Base-by-base conservation (phyloP, 2,329 filamentous ascomycete genomes). In the Neodidymelliopsis sp. region DNA sequence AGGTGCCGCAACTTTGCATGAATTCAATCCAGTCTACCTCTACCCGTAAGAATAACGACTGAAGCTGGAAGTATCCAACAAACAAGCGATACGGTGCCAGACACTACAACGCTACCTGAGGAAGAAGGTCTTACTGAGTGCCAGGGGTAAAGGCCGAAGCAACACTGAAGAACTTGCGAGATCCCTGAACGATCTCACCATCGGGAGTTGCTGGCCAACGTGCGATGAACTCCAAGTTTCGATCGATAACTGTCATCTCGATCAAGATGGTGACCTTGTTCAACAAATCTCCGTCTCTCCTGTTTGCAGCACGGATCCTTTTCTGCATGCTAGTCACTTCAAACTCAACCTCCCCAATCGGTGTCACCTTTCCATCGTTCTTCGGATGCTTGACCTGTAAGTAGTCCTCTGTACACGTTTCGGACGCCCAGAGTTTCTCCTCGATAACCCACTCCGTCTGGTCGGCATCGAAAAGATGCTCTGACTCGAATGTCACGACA, bases 191-290 rank as follows among this genome's bases (percentile, higher is more conserved):
- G n/a, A 52, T n/a, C 18, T 34, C 15, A 19, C 38, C 47, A 8
- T 44, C 37, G 3, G 22, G 15, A 2, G 33, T 25, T 11, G 49
- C 28, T 2, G 49, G 53, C 54, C 50, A 57, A 15, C 47, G 47
- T 2, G 57, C 56, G 8, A 33, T 37, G 35, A 61, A 61, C 35
- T 57, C 47, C 15, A 61, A 18, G 23, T 57, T 33, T 2, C 51
- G 44, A 29, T 55, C 58, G 23, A 59, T 54, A 5, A 61, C 46
- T 10, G 44, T 51, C 44, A 61, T 47, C 16, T 54, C 36, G 10
- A 61, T 44, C 11, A 46, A n/a, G 13, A 61, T 30, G 1, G 20
- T 43, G 6, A 46, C 39, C 23, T 53, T 37, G 13, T 44, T 3
- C 15, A 27, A 12, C 6, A 25, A 25, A 4, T 37, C 33, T 3